Evolutionary conservation across 306 rosid genomes (phyloP), one percentile per base, ranked within the genome.

Genomic region (cucumber (Cucumis sativus)): DNA sequence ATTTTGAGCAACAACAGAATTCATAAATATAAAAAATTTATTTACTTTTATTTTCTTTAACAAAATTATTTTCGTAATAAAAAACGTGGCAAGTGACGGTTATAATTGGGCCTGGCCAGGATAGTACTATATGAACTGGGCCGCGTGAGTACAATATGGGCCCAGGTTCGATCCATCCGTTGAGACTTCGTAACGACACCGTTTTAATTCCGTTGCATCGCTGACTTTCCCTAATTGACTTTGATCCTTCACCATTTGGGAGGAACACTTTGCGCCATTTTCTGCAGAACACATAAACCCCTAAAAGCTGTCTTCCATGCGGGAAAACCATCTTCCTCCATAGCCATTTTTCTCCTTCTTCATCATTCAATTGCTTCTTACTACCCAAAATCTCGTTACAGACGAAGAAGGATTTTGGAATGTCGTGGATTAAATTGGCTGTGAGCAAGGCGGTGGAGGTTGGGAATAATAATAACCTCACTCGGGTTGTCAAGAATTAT

Each of bases 381-480:
- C 13, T 28, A 45, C 20, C 5, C 63, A 73, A 73, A 66, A 52
- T 55, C 65, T 54, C 40, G 51, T 7, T 18, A 35, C 7, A 62
- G 73, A 35, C 4, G 7, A 12, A 62, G 60, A 20, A 52, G 70
- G 60, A 78, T 33, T 63, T 7, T 9, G 28, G 85, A 86, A 88
- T 89, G 86, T 89, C 96, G 74, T 95, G 99, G 98, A 83, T 96
- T 75, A 92, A 92, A 88, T 90, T 96, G 79, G 99, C 99, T 18
- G 87, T 96, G 81, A 96, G 64, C 89, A 96, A 92, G 81, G 99
- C 98, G 3, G 99, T 91, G 75, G 98, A 92, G 92, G 98, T 74
- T 6, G 96, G 99, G 45, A 92, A 96, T 83, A 96, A 85, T 57
- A 91, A 87, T 86, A 92, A 96, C 82, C 97, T 96, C 88, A 91